Percentiles rank a stretch among this genome's conserved stretches.
Evolutionary conservation across 164 flowering plant species (phyloP).

Genomic region (Sextonia rubra): DNA sequence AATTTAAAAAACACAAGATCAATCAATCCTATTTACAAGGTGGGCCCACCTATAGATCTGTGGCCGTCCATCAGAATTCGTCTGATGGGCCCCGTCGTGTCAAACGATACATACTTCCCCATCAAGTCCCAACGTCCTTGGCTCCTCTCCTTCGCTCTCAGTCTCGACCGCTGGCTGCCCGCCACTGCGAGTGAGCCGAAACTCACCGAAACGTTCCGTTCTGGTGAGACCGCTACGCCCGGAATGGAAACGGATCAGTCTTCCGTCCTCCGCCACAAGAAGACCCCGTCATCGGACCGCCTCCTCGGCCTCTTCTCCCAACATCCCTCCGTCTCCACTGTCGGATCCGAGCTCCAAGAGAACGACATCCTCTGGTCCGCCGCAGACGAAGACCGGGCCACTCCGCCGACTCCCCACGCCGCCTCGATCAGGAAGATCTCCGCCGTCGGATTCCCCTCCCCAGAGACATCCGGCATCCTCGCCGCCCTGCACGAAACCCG

Average conservation of each 20-base stretch:
- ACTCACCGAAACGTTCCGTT: neutral
- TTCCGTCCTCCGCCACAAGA: constrained; percentile 29
- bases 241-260: constrained; percentile 28
- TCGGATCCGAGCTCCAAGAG: constrained; percentile 52
- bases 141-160: neutral
- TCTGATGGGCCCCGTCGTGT: no score
- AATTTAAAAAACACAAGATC: no score
- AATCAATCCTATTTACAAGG: no score
- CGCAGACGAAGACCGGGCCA: neutral
- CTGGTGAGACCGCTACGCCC: neutral
- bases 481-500: constrained; percentile 41
- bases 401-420: constrained; percentile 6
- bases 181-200: neutral
- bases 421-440: neutral
- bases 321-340: neutral
- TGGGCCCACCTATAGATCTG: no score
- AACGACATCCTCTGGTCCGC: constrained; percentile 64
- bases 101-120: neutral
- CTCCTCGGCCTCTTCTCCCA: constrained; percentile 40
- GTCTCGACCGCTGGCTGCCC: neutral
- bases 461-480: constrained; percentile 45
- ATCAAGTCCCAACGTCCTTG: neutral
- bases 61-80: no score
- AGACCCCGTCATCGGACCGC: constrained; percentile 42
- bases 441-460: constrained; percentile 15